These are phyloP conservation scores for Coemansia sp. DNA, from an alignment of 192 early-diverging fungal species.

Conservation along the genomic window DNA sequence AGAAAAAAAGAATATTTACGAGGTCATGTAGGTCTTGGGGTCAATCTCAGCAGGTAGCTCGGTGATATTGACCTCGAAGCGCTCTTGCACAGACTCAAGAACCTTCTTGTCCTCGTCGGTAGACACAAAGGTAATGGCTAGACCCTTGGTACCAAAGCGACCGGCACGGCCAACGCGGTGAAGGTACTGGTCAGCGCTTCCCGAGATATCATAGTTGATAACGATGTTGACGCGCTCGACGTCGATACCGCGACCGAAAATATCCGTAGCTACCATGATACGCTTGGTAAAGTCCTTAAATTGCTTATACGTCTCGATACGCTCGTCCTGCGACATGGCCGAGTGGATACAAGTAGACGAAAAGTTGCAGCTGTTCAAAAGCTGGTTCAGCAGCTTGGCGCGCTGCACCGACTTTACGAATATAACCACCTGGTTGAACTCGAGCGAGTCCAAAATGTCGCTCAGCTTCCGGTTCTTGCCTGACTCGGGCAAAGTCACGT, in stretches of 20 bases:
- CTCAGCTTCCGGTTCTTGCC: constrained; percentile 95
- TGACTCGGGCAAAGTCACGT: constrained; percentile 78
- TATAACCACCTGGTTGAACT: constrained; percentile 98
- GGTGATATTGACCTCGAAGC: constrained; percentile 95
- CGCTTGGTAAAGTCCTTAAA: constrained; percentile 96
- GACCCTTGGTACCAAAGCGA: constrained; percentile 98
- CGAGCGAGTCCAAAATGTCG: constrained; percentile 88
- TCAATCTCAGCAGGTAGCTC: constrained; percentile 88
- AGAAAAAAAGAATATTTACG: constrained; percentile 13
- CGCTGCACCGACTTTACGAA: constrained; percentile 92
- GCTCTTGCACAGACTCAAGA: constrained; percentile 86
- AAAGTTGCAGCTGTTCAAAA: constrained; percentile 89
- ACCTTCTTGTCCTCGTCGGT: constrained; percentile 76
- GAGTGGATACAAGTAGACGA: constrained; percentile 94
- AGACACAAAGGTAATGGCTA: constrained; percentile 93
- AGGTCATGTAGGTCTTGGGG: constrained; percentile 76
- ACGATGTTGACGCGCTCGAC: constrained; percentile 99
- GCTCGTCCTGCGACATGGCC: constrained; percentile 87
- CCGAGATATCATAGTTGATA: constrained; percentile 98
- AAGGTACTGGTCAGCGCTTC: constrained; percentile 86
- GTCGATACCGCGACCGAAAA: constrained; percentile 97
- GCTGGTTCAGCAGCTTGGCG: constrained; percentile 85
- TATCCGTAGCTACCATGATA: constrained; percentile 81
- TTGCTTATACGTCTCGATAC: constrained; percentile 88
- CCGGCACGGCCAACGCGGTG: constrained; percentile 98